Percentiles rank a stretch among this genome's conserved stretches.
Conservation (phyloP, 2,329 filamentous ascomycete genomes). For the Aspergillus intermedius region DNA sequence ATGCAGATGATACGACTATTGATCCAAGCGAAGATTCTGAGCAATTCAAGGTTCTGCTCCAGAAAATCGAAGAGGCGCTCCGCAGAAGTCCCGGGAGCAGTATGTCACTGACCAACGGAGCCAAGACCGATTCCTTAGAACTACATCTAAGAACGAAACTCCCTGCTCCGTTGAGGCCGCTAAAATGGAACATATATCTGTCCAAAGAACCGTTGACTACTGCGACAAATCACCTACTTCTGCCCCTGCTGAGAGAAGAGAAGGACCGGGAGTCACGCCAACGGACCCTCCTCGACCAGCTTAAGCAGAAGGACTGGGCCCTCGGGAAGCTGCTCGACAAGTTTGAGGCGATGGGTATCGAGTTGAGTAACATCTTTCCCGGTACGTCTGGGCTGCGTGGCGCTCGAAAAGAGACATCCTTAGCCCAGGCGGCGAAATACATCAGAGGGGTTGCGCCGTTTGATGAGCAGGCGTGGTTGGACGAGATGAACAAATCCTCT, state of each 20-base stretch:
- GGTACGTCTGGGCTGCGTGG: conserved; percentile 43
- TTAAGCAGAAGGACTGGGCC: conserved; percentile 54
- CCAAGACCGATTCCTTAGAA: conserved; percentile 32
- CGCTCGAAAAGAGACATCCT: conserved; percentile 38
- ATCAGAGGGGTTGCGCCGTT: conserved; percentile 52
- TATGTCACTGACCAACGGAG: conserved; percentile 22
- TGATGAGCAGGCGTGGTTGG: conserved; percentile 43
- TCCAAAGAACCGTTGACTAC: conserved; percentile 32
- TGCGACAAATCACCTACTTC: conserved; percentile 46
- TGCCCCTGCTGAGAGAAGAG: conserved; percentile 48
- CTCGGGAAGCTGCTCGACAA: conserved; percentile 54
- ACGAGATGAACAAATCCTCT: conserved; percentile 15
- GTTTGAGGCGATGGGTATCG: conserved; percentile 50
- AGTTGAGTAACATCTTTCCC: conserved; percentile 53
- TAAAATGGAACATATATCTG: conserved; percentile 50
- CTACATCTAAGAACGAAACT: conserved; percentile 45
- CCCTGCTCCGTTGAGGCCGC: conserved; percentile 47
- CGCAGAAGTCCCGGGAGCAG: conserved; percentile 23
- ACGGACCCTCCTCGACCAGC: conserved; percentile 41
- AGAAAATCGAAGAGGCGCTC: conserved; percentile 49
- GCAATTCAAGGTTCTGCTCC: conserved; percentile 51
- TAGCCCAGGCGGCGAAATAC: conserved; percentile 47
- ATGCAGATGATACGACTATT: conserved; percentile 48
- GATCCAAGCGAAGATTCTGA: conserved; percentile 52
- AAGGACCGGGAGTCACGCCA: conserved; percentile 44